Evolutionary conservation across 83 land plant genomes (phyloP), one percentile per base, ranked within the genome.

Genomic region (Picea abies): DNA sequence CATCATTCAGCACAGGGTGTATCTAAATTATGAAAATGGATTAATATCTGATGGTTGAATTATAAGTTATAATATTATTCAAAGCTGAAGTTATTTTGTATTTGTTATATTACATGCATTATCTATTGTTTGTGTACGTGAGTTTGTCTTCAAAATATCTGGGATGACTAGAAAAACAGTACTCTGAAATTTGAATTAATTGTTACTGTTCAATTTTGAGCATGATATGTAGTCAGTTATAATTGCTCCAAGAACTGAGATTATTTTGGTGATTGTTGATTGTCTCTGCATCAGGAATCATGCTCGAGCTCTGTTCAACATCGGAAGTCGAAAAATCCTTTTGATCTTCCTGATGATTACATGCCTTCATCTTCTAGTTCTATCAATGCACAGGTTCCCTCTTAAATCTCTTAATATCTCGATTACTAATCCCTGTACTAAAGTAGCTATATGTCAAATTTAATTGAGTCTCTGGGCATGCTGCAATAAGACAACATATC

Each of bases 261-360:
- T 10, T 20, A 22, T 72, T 41, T 19, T 72, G 58, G 44, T 17
- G 44, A 19, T 72, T n/a, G 25, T 72, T 47, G 75, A 72, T 72
- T 72, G 49, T 72, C 22, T 66, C 11, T 72, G 8, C 22, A 23
- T 44, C 76, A 72, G 76, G 76, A 72, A 72, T 72, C 76, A 72
- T 72, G 35, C 52, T n/a, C 56, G n/a, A 72, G 76, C 56, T 39
- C n/a, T 72, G 12, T 72, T 72, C 56, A 72, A 72, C 76, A 72
- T 39, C 76, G 52, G 58, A 72, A 72, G 58, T 72, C 76, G 12
- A 72, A 72, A 72, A 72, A 72, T 72, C 76, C 76, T 3, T 72
- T 72, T 44, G 76, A 72, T 44, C 20, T 72, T 44, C 76, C 76
- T 20, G 76, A 72, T 47, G 76, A 72, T 20, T 72, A 72, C 10